Base-by-base conservation (phyloP, 1,284 basidiomycete genomes). In the Ceratobasidium sp. region DNA sequence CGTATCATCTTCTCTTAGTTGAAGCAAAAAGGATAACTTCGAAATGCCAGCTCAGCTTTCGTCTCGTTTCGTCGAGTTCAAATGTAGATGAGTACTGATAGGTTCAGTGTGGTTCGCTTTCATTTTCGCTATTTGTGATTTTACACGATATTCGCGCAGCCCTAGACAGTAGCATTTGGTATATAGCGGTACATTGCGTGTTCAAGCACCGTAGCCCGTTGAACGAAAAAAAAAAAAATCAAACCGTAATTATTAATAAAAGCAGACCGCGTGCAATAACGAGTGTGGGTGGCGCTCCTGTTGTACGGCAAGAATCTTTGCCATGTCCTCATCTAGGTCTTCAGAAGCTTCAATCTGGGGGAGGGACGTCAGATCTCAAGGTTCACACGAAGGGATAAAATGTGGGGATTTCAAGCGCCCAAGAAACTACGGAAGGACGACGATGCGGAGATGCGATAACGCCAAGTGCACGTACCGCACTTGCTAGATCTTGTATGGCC, bases 281-380 rank as follows among this genome's bases (percentile, higher is more conserved):
- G 90, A 92, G 83, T 99, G 98, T 0, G 97, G 96, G 82, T 98
- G 96, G 67, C 89, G 92, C 71, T 94, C 92, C 81, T 95, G 91
- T 78, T 99, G 97, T 41, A 81, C 81, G 78, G 93, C 88, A 33
- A 99, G 85, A 77, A 99, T 97, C 67, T 86, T 85, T 79, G 93
- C 93, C 75, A 99, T 98, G 54, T 95, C 94, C 79, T 93, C 91
- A 82, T 99, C 98, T 51, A 99, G 86, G 81, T 99, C 96, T 74
- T 88, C 86, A 9, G 94, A 88, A 4, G 83, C 87, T 82, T 99
- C 97, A 78, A 99, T 95, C 96, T 98, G 79, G 6, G 48, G 47
- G 24, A 36, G 54, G n/a, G 22, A 14, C 9, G 24, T 69, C 5
- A 27, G 51, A 45, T 44, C 45, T 0, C 15, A 24, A 44, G n/a